phyloP scores from a whole-genome alignment of 352 stramenopile species.

The Pythium myriotylum region DNA sequence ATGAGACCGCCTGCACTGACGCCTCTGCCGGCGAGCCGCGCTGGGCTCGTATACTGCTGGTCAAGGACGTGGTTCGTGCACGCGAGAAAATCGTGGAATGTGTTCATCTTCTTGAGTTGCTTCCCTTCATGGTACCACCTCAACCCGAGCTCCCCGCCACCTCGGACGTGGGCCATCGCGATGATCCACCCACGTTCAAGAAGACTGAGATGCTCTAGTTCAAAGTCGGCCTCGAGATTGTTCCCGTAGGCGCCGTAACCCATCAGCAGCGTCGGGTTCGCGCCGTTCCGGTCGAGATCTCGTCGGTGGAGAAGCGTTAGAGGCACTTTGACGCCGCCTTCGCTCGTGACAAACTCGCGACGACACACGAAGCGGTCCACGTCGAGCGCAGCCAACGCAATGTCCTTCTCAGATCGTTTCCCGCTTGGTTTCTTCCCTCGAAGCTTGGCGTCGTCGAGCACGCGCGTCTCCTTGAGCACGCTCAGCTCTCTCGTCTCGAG shows the following conservation, averaged over 20 bases:
- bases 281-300: constrained; percentile 47
- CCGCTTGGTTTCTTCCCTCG: constrained; percentile 13
- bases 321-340: constrained; percentile 48
- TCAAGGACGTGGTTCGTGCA: constrained; percentile 71
- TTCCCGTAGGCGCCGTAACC: constrained; percentile 91
- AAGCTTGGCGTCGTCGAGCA: neutral
- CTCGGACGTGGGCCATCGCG: constrained; percentile 88
- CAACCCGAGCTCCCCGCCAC: constrained; percentile 87
- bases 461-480: constrained; percentile 55
- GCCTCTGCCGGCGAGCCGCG: constrained; percentile 70
- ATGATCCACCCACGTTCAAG: constrained; percentile 88
- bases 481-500: constrained; percentile 46
- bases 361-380: constrained; percentile 20
- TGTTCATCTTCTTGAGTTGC: constrained; percentile 78
- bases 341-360: constrained; percentile 27
- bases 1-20: constrained; percentile 87
- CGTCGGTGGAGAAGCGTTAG: constrained; percentile 80
- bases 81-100: constrained; percentile 84
- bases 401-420: neutral
- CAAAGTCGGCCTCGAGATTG: constrained; percentile 86
- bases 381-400: constrained; percentile 8
- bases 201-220: constrained; percentile 82
- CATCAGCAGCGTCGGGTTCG: constrained; percentile 84
- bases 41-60: constrained; percentile 60
- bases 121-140: constrained; percentile 88